Evolutionary conservation across 2,329 filamentous ascomycete genomes (phyloP), one percentile per base, ranked within the genome.

Genomic region (Penicillium sp.): DNA sequence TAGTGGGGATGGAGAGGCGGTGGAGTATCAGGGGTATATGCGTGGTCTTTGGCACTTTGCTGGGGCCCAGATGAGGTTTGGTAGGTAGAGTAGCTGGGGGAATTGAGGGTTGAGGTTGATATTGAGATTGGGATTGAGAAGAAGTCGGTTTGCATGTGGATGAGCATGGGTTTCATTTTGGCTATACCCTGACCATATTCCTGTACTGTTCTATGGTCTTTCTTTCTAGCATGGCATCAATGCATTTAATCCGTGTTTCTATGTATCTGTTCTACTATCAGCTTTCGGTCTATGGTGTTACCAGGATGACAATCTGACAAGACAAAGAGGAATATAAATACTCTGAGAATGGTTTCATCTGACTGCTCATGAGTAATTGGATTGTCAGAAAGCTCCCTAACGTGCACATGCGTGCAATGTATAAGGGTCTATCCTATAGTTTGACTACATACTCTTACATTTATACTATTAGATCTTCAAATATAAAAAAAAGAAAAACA

Each of bases 1-100:
- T 38, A 70, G 67, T 23, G 75, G 73, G 0, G 72, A 70, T 53
- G 71, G 71, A 5, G 76, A 77, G 52, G 68, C 72, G 1, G 92
- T 99, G 19, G 92, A 92, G 44, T 99, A 99, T 74, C 92, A 97
- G 71, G 89, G 96, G 31, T 99, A 97, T 74, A 80, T 97, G 62
- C 84, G 88, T 61, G 93, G 88, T 1, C 77, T 99, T 65, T 88
- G 90, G 73, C 91, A 88, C 68, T 99, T 86, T 76, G 89, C 91
- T 10, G 87, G 87, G 64, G 93, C 92, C 4, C 90, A 96, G 75
- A 95, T 97, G 84, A 85, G 92, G 57, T 86, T 92, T 67, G 92
- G 92, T 29, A 76, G 82, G 67, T 87, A 76, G 61, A 34, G 25
- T 44, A 16, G 11, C 29, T 41, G 16, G 29, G 23, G 4, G 34